A percentile compares a stretch with the other conserved stretches of the same genome.
Evolutionary conservation across 192 early-diverging fungal species (phyloP).

Genomic region (Gonapodya sp.): DNA sequence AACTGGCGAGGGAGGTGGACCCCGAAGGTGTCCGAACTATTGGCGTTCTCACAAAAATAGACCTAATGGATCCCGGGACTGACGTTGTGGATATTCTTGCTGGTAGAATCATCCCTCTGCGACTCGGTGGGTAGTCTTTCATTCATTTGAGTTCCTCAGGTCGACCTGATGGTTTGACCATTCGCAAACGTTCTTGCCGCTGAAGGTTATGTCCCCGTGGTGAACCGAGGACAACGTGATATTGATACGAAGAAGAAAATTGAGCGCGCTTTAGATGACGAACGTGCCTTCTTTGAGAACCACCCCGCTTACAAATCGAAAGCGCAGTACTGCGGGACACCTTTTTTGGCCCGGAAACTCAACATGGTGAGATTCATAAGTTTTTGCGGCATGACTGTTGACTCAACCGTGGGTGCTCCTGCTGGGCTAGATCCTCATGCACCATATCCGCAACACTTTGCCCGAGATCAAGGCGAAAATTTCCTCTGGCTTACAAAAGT

Average conservation of each 20-base stretch:
- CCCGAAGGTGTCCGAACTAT: slow-evolving; percentile 97
- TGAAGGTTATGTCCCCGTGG: slow-evolving; percentile 93
- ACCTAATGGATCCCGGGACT: slow-evolving; percentile 98
- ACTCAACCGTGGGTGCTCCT: background rate
- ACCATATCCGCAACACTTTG: slow-evolving; percentile 95
- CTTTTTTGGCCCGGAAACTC: slow-evolving; percentile 92
- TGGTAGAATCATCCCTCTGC: slow-evolving; percentile 89
- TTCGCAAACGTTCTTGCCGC: slow-evolving; percentile 2
- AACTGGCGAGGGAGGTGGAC: slow-evolving; percentile 96
- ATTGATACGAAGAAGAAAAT: slow-evolving; percentile 93
- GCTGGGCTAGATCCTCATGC: slow-evolving; percentile 79
- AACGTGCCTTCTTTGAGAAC: slow-evolving; percentile 88
- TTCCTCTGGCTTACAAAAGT: slow-evolving; percentile 69
- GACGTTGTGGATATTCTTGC: slow-evolving; percentile 99
- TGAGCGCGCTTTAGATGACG: slow-evolving; percentile 72
- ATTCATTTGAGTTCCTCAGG: too few species aligned
- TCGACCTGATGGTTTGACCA: too few species aligned
- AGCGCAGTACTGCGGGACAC: slow-evolving; percentile 98
- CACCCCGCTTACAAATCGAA: slow-evolving; percentile 91
- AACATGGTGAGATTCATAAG: slow-evolving; percentile 60
- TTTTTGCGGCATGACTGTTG: background rate
- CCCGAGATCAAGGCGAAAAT: slow-evolving; percentile 99
- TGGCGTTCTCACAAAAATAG: slow-evolving; percentile 98
- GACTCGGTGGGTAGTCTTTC: slow-evolving; percentile 51
- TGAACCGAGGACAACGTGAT: slow-evolving; percentile 97